phyloP scores from a whole-genome alignment of 1,284 basidiomycete species.

The Trichosporon faecale region DNA sequence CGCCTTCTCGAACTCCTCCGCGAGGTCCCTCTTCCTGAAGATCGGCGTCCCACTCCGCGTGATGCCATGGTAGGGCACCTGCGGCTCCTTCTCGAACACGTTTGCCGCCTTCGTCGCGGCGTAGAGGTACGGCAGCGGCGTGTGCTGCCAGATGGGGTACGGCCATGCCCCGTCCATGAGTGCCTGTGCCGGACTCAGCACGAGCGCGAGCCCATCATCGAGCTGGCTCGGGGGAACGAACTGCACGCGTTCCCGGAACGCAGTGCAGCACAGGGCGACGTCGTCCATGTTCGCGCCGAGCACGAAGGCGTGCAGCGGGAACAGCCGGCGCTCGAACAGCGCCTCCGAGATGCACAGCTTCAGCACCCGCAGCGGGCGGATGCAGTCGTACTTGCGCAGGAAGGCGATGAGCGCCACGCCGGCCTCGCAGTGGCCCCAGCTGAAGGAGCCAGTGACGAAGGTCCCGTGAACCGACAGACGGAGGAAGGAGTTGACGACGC shows the following conservation, averaged over 20 bases:
- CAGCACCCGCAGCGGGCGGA: background rate
- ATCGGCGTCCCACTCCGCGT: background rate
- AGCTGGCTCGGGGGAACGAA: background rate
- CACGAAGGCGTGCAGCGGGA: conserved; percentile 3
- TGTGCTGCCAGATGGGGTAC: background rate
- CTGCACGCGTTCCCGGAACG: background rate
- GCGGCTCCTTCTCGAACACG: background rate
- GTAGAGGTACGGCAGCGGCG: background rate
- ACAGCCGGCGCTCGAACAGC: background rate
- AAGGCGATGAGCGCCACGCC: background rate
- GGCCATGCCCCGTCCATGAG: background rate
- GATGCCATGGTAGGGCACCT: background rate
- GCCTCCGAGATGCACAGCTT: background rate
- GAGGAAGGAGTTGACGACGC: background rate
- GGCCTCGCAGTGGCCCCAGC: background rate
- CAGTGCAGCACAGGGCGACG: background rate
- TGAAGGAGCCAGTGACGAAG: background rate
- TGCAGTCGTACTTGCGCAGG: conserved; percentile 7
- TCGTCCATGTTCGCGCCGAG: conserved; percentile 9
- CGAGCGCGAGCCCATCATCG: conserved; percentile 1
- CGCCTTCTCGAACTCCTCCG: background rate
- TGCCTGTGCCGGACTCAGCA: background rate
- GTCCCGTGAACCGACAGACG: background rate
- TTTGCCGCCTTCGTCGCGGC: background rate
- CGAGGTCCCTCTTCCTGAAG: background rate